Base-by-base conservation (phyloP, 164 flowering plant genomes). In the Paratinospora sagittata region DNA sequence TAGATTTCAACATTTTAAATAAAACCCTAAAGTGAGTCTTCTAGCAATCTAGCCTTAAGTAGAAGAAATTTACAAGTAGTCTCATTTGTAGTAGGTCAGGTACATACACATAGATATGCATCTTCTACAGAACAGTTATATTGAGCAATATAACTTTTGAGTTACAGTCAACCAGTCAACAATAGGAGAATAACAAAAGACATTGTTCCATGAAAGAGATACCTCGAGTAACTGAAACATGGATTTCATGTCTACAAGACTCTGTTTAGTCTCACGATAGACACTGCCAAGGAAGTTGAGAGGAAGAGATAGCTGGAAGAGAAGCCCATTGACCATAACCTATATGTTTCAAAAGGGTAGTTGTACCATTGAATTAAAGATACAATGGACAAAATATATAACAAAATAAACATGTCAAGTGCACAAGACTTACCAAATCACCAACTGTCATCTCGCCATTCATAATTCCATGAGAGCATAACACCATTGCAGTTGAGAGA, bases 321-420 rank as follows among this genome's bases (percentile, higher is more conserved):
- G 89, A 70, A 96, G 93, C 73, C 99, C 99, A 79, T 93, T 96
- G 66, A 93, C 98, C 98, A 96, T 96, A 60, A 96, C 96, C 98
- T 92, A 83, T 36, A 60, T 1, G 60, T 30, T 57, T 39, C 73
- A 68, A 70, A 47, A 43, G 49, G 27, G 74, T 12, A 65, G 55
- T 43, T 30, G 10, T 19, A 65, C 27, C 27, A 27, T 24, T 23
- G 27, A 34, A 43, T 27, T 63, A 66, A 27, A 4, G 60, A 52
- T 17, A 63, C 19, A 14, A 67, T 55, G 6, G 41, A 67, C 26
- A 41, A 61, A 63, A 61, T 47, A 8, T 57, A 17, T 30, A 7
- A 14, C 1, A 27, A 43, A 33, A 37, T 60, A 12, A 45, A 52
- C 23, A 45, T n/a, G 24, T 21, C 16, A 45, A 45, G 26, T 19